These are phyloP conservation scores for Candida odintsovae DNA, from an alignment of 805 yeast genomes.

Conservation along the genomic window DNA sequence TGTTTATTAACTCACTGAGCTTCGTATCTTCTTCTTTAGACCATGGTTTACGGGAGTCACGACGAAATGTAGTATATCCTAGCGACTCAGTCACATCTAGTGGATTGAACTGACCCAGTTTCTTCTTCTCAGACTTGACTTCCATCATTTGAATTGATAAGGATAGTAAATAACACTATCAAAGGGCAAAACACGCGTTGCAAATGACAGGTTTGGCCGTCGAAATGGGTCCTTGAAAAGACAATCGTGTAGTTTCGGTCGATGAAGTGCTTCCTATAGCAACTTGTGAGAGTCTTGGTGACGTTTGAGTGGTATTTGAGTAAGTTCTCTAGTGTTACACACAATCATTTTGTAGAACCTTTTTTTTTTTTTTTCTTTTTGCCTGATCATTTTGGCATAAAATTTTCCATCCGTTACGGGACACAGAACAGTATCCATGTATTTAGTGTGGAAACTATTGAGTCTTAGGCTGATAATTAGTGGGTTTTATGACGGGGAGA, in stretches of 20 bases:
- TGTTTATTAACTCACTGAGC: slow-evolving; percentile 38
- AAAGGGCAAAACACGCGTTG: too few species aligned
- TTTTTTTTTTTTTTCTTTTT: not conserved
- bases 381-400: not conserved
- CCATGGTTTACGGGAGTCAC: slow-evolving; percentile 67
- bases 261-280: not conserved
- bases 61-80: slow-evolving; percentile 69
- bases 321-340: too few species aligned
- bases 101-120: slow-evolving; percentile 30
- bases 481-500: too few species aligned
- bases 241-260: not conserved
- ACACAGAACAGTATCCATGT: too few species aligned
- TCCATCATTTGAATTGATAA: not conserved
- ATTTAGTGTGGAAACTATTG: too few species aligned
- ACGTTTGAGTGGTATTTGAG: too few species aligned
- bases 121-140: slow-evolving; percentile 14
- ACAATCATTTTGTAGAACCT: too few species aligned
- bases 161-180: not conserved
- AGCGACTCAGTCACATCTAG: slow-evolving; percentile 57
- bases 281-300: too few species aligned
- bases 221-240: not conserved
- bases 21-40: slow-evolving; percentile 63
- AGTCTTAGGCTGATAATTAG: too few species aligned
- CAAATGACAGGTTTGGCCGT: too few species aligned
- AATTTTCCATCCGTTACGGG: not conserved